These are phyloP conservation scores for Cryptococcus floricola DNA, from an alignment of 1,284 basidiomycete genomes.

Conservation along the genomic window DNA sequence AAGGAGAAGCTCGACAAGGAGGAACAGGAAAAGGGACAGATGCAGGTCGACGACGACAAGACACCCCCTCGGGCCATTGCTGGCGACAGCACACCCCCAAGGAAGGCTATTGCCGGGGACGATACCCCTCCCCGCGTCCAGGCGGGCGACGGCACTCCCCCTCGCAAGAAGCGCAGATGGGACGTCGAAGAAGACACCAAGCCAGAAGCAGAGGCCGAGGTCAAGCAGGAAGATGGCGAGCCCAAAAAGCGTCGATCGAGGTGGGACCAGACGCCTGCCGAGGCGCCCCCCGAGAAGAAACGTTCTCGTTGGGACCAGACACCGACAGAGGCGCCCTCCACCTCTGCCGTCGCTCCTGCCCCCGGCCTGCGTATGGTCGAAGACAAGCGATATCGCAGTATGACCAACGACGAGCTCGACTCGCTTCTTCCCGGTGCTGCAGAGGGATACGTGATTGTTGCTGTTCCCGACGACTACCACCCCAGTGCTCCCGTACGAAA, in stretches of 20 bases:
- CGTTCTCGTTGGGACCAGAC: constrained; percentile 54
- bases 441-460: constrained; percentile 84
- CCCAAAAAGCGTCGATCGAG: constrained; percentile 86
- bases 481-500: constrained; percentile 59
- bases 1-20: constrained; percentile 80
- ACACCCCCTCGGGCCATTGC: constrained; percentile 66
- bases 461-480: constrained; percentile 90
- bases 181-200: constrained; percentile 58
- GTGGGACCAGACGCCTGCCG: constrained; percentile 84
- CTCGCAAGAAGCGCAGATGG: constrained; percentile 74
- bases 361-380: constrained; percentile 76
- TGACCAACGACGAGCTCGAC: constrained; percentile 94
- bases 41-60: constrained; percentile 59
- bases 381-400: constrained; percentile 90
- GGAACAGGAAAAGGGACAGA: constrained; percentile 66
- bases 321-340: constrained; percentile 35
- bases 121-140: constrained; percentile 29
- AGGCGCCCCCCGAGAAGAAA: constrained; percentile 76
- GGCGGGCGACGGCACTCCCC: constrained; percentile 30
- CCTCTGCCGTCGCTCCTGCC: constrained; percentile 26
- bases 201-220: constrained; percentile 47
- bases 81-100: constrained; percentile 31
- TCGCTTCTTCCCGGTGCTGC: constrained; percentile 71
- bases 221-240: constrained; percentile 61
- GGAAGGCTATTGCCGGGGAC: constrained; percentile 23